Evolutionary conservation across 75 land plant genomes (phyloP), one percentile per base, ranked within the genome.

Genomic region (Picea sitchensis): DNA sequence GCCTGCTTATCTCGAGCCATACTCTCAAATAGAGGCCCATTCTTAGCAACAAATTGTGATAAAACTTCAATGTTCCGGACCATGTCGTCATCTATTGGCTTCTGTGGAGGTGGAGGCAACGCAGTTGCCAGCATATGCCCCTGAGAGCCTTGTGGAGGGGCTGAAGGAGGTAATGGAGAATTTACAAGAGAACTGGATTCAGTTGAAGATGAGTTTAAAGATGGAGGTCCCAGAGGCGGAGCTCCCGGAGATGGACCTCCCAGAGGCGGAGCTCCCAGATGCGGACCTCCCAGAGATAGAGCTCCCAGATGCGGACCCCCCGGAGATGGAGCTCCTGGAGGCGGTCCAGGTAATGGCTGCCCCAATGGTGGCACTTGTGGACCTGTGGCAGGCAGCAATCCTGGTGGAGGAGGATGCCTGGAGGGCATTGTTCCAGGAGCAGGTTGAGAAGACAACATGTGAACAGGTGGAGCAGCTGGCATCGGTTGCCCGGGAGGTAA

Each of bases 1-100:
- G 81, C 83, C 11, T 77, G 51, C 26, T 82, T 82, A 58, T n/a
- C 56, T 17, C 80, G 83, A 57, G 83, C 83, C 71, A 82, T 58
- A 30, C 34, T 59, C 32, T 82, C 81, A 57, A 77, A 82, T 31
- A 58, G 36, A 14, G 64, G 38, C 18, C 83, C 83, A 32, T 80
- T 79, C 61, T 67, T 77, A 21, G 38, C 71, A 21, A 80, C 83
- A 65, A 82, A 82, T 17, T 64, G 59, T 8, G 61, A 61, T 36
- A 82, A 13, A 65, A 82, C 54, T 68, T 82, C 81, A 31, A 82
- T 82, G 60, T 82, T 82, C 47, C 83, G 57, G 14, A 23, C 32
- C n/a, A 82, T 56, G n/a, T 82, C 81, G 1, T 80, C 71, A 34
- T 82, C 83, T 23, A 41, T 59, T 8, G 83, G 83, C 38, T 32